Base-by-base conservation (phyloP, 176 grass and related monocot species). In the Rhynchospora breviuscula region DNA sequence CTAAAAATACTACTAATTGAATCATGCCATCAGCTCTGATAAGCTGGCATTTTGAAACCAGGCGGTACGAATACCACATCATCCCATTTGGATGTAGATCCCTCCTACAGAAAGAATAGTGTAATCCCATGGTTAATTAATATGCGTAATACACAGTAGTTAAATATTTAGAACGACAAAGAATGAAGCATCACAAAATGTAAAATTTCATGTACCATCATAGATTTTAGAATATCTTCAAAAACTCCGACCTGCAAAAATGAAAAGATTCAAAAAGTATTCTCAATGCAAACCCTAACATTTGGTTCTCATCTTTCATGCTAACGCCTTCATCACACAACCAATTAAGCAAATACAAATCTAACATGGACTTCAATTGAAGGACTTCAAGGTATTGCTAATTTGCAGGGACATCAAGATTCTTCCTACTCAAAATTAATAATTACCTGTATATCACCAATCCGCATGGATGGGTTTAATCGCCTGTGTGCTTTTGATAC, bases 41-140 rank as follows among this genome's bases (percentile, higher is more conserved):
- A 44, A 65, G 63, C 63, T 8, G 61, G 63, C 59, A 82, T 82
- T 21, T 94, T 85, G 66, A 98, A 94, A 73, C 95, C 95, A 45
- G 95, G 95, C 80, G 95, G 95, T 84, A 98, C 85, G 74, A 98
- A 98, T 61, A 98, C 92, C 21, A 85, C 84, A 68, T 98, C 87
- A 78, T 94, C 92, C 92, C 92, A 98, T 66, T 90, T 87, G 10
- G 87, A 80, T 1, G 89, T 83, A 78, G 86, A 94, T 67, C 78
- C 87, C 78, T 90, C 95, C 92, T 90, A 88, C 85, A 94, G 29
- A 77, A n/a, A 83, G 70, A 79, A 59, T 13, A 15, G n/a, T 51
- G 53, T 6, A 23, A 84, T 56, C n/a, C 68, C 8, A 10, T 8
- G 48, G 43, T 6, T 48, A 17, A 64, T 46, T 10, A 29, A 57